A percentile compares a stretch with the other conserved stretches of the same genome.
phyloP scores from a whole-genome alignment of 371 early-diverging fungal genomes.

The Apophysomyces elegans region DNA sequence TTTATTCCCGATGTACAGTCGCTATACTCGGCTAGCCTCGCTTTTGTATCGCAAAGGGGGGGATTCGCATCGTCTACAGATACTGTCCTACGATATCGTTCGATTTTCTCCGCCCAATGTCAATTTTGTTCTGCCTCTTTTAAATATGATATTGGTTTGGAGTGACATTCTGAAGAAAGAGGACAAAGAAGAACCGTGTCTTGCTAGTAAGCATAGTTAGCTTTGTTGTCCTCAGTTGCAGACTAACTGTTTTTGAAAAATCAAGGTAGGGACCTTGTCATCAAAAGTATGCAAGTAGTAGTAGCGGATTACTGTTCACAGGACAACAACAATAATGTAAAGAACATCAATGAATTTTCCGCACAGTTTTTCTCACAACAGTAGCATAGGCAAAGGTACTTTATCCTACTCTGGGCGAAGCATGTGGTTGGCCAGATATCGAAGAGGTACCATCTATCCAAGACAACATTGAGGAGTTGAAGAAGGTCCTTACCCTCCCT shows the following conservation, averaged over 20 bases:
- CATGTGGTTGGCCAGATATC: background rate
- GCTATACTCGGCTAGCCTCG: constrained; percentile 5
- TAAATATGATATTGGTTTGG: constrained; percentile 4
- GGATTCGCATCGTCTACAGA: constrained; percentile 5
- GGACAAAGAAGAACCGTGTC: background rate
- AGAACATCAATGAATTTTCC: background rate
- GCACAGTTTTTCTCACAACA: no score
- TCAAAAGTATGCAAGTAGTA: background rate
- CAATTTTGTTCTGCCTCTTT: background rate
- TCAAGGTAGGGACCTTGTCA: background rate
- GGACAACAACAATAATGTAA: background rate
- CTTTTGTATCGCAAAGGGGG: background rate
- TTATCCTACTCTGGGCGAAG: background rate
- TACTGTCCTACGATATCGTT: constrained; percentile 4
- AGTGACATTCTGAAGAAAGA: background rate
- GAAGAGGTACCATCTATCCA: background rate
- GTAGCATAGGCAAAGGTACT: background rate
- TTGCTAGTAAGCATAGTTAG: no score
- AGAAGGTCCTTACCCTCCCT: background rate
- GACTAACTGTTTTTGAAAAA: background rate
- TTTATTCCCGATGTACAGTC: background rate
- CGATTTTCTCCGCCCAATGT: background rate
- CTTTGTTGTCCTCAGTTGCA: no score
- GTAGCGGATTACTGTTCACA: background rate
- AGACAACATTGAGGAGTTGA: background rate